Conservation (phyloP, 805 yeast species). For the Vanderwaltozyma tropicalis region DNA sequence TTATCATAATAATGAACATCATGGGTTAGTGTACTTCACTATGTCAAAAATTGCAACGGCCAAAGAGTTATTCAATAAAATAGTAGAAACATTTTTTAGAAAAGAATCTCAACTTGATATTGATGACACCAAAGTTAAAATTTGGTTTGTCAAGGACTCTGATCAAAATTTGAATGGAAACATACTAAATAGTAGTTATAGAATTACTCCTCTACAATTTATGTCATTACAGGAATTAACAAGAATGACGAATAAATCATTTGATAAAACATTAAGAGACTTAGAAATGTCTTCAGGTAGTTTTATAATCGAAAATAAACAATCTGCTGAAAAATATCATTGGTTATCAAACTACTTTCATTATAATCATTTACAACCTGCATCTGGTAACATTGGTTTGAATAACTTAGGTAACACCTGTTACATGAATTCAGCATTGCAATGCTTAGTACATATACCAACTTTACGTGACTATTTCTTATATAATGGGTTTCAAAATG, state of each 20-base stretch:
- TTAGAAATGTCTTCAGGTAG: conserved; percentile 17
- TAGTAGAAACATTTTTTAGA: conserved; percentile 12
- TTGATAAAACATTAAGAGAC: conserved; percentile 12
- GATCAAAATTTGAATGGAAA: conserved; percentile 4
- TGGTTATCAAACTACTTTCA: conserved; percentile 31
- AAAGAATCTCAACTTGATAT: conserved; percentile 14
- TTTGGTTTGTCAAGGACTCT: conserved; percentile 19
- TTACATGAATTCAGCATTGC: conserved; percentile 90
- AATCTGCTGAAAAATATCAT: conserved; percentile 16
- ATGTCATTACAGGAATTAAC: conserved; percentile 15
- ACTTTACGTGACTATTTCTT: conserved; percentile 71
- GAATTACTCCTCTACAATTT: conserved; percentile 24
- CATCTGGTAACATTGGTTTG: conserved; percentile 49
- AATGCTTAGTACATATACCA: conserved; percentile 78
- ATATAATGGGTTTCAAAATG: conserved; percentile 46
- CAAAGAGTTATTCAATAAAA: conserved; percentile 18
- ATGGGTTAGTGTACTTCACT: conserved; percentile 22
- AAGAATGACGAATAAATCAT: conserved; percentile 16
- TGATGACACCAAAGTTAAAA: conserved; percentile 9
- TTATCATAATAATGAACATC: conserved; percentile 3
- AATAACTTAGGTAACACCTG: conserved; percentile 82
- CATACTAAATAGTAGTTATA: conserved; percentile 8
- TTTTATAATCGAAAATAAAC: conserved; percentile 29
- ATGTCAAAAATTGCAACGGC: conserved; percentile 28
- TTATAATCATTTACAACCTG: conserved; percentile 24